A percentile compares a stretch with the other conserved stretches of the same genome.
These are phyloP conservation scores for Ophiostoma novo-ulmi DNA, from an alignment of 2,329 filamentous ascomycete genomes.

Conservation along the genomic window DNA sequence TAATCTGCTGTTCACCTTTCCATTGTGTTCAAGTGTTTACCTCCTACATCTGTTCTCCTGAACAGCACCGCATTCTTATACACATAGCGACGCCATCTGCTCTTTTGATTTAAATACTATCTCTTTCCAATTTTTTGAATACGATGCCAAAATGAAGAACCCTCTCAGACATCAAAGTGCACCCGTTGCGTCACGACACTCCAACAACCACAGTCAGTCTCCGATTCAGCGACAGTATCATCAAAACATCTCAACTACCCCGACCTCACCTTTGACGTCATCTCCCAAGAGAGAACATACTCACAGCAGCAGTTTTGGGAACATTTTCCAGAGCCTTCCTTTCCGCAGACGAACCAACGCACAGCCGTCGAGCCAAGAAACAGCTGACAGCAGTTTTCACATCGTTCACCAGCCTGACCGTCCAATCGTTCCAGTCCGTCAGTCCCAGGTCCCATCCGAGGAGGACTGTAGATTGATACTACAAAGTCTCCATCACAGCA, in stretches of 20 bases:
- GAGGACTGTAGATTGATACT: constrained; percentile 30
- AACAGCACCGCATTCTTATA: neutral
- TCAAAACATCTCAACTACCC: neutral
- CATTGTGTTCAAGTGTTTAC: neutral
- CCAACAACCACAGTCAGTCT: neutral
- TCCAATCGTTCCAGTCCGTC: constrained; percentile 25
- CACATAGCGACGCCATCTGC: neutral
- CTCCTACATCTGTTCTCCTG: neutral
- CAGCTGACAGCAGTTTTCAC: neutral
- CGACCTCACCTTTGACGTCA: neutral
- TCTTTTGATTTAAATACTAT: neutral
- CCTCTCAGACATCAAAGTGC: constrained; percentile 23
- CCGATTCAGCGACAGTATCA: neutral
- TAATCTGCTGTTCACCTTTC: neutral
- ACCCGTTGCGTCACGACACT: constrained; percentile 12
- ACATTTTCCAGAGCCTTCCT: constrained; percentile 16
- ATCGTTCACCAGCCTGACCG: constrained; percentile 32
- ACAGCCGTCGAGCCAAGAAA: constrained; percentile 9
- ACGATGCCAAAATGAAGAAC: constrained; percentile 21
- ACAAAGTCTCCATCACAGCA: constrained; percentile 4
- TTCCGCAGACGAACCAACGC: neutral
- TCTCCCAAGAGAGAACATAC: neutral
- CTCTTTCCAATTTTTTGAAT: neutral
- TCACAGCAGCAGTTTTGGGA: constrained; percentile 16
- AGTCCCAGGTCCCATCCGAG: constrained; percentile 30